Evolutionary conservation across 768 basidiomycete genomes (phyloP).

Genomic region (Termitomyces sp.): DNA sequence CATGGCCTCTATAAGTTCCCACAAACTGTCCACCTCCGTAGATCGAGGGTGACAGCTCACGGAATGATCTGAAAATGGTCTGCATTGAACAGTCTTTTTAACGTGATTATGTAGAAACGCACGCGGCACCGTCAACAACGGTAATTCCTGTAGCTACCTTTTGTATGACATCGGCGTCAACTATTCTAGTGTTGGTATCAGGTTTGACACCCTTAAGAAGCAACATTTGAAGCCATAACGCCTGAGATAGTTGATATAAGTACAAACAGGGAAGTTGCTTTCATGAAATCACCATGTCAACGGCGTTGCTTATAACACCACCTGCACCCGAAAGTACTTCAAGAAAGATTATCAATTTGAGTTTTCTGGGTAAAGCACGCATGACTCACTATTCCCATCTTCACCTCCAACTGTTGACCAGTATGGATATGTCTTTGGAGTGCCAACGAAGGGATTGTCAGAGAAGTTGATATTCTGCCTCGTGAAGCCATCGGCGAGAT

Average conservation of each 20-base stretch:
- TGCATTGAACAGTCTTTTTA: background rate
- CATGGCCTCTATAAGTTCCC: constrained; percentile 19
- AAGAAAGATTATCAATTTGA: background rate
- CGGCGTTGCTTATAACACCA: constrained; percentile 20
- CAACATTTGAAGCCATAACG: constrained; percentile 16
- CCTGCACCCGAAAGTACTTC: constrained; percentile 24
- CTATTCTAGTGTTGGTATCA: background rate
- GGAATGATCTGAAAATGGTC: constrained; percentile 5
- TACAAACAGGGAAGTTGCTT: too few species aligned
- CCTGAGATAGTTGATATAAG: background rate
- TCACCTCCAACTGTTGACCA: constrained; percentile 17
- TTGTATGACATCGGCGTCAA: background rate
- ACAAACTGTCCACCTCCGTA: constrained; percentile 21
- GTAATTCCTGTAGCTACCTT: background rate
- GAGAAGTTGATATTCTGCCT: constrained; percentile 12
- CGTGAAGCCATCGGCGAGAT: constrained; percentile 22
- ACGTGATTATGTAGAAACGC: background rate
- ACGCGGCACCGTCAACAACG: background rate
- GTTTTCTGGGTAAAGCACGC: background rate
- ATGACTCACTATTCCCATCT: constrained; percentile 20
- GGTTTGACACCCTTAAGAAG: constrained; percentile 14
- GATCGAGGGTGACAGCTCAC: constrained; percentile 18
- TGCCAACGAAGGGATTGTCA: constrained; percentile 3
- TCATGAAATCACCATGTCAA: constrained; percentile 18
- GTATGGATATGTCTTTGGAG: constrained; percentile 11